These are phyloP conservation scores for Selenicereus undatus DNA, from an alignment of 148 eudicot species.

Conservation along the genomic window DNA sequence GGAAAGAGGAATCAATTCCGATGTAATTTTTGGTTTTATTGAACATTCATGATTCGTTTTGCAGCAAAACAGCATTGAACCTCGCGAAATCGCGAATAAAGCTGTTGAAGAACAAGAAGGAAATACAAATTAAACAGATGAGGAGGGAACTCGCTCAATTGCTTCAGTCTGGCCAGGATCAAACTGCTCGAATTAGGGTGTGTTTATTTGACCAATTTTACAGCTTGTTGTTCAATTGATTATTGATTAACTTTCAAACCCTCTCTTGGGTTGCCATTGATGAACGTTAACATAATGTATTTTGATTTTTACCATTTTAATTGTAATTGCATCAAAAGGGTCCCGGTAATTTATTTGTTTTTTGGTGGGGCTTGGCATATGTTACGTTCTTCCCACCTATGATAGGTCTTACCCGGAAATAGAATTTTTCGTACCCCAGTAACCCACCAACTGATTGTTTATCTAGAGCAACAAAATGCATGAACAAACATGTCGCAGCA, in stretches of 20 bases:
- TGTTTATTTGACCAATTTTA: slow-evolving; percentile 1
- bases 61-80: slow-evolving; percentile 89
- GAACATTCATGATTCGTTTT: not conserved
- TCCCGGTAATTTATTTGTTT: too few relatives aligned
- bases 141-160: slow-evolving; percentile 75
- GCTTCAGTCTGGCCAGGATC: slow-evolving; percentile 79
- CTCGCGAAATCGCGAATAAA: slow-evolving; percentile 72
- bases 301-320: too few relatives aligned
- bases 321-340: too few relatives aligned
- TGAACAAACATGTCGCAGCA: too few relatives aligned
- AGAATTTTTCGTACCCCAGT: too few relatives aligned
- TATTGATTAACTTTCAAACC: not conserved
- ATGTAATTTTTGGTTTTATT: slow-evolving; percentile 1
- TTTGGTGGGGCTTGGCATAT: too few relatives aligned
- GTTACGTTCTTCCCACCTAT: too few relatives aligned
- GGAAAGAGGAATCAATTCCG: not conserved
- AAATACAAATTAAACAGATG: slow-evolving; percentile 58
- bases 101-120: slow-evolving; percentile 87
- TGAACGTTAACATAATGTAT: too few relatives aligned
- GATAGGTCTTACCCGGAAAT: too few relatives aligned
- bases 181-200: slow-evolving; percentile 82
- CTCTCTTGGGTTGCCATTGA: too few relatives aligned
- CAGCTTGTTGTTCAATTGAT: not conserved
- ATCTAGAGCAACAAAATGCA: too few relatives aligned
- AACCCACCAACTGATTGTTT: too few relatives aligned